Evolutionary conservation across 352 stramenopile genomes (phyloP), one percentile per base, ranked within the genome.

Genomic region (Phytophthora lateralis): DNA sequence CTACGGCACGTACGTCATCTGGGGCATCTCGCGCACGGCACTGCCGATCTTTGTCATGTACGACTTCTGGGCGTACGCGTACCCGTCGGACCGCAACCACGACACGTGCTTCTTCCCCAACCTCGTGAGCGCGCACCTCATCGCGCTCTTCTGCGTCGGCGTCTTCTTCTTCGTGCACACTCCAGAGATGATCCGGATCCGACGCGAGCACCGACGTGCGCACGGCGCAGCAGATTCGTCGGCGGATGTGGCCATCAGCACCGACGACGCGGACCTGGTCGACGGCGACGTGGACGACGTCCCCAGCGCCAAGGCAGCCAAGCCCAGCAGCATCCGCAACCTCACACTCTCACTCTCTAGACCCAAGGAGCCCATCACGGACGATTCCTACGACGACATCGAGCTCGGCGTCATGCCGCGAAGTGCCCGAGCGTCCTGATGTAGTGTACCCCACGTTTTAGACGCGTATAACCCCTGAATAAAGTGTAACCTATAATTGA

Each of bases 131-230:
- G 83, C 85, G 7, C 82, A 94, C 67, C 55, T 92, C 53, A 93
- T 94, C 46, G 76, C 85, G 50, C 68, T 92, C 43, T 92, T 92
- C 43, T 94, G 85, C 57, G 71, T 94, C 34, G 80, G 82, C 49
- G 82, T 92, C 11, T 94, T 94, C 59, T 80, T 90, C 61, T 91
- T 90, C 56, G 79, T 91, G 38, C 82, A 91, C 69, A 92, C 81
- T 3, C 83, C 82, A 1, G 85, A 94, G 60, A 80, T 92, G 65
- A 58, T 87, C 11, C 62, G 54, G 11, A 70, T 73, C 18, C 64
- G 66, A 49, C 66, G 66, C 8, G 56, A 73, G n/a, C 48, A 68
- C 27, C 59, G 45, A 54, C 61, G 50, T 15, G 54, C 65, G 2
- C 44, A 73, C 29, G 63, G 52, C 41, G 57, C 53, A 2, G 30